Evolutionary conservation across 2,329 filamentous ascomycete genomes (phyloP).

Genomic region (Sporothrix sp.): DNA sequence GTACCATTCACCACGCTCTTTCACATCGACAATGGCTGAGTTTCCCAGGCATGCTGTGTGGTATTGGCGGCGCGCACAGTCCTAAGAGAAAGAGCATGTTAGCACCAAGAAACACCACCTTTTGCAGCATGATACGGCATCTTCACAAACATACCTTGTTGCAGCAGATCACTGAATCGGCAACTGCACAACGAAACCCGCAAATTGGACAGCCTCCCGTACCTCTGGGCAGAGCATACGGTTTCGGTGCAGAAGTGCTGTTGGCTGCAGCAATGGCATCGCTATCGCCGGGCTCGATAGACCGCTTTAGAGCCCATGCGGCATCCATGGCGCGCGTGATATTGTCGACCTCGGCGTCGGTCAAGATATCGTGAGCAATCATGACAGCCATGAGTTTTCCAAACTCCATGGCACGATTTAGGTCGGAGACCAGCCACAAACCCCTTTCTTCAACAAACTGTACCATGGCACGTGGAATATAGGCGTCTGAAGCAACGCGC

Average conservation of each 20-base stretch:
- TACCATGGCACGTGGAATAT: slow-evolving; percentile 42
- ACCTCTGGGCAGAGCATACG: not conserved
- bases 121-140: not conserved
- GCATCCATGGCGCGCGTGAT: slow-evolving; percentile 28
- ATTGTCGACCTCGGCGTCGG: slow-evolving; percentile 33
- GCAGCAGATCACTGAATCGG: slow-evolving; percentile 38
- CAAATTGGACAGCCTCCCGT: slow-evolving; percentile 36
- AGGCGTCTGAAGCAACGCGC: slow-evolving; percentile 41
- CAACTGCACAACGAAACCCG: slow-evolving; percentile 23
- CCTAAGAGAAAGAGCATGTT: slow-evolving; percentile 22
- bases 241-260: slow-evolving; percentile 2
- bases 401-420: slow-evolving; percentile 42
- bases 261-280: not conserved
- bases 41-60: slow-evolving; percentile 38
- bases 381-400: slow-evolving; percentile 45
- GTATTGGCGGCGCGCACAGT: slow-evolving; percentile 36
- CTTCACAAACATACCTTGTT: slow-evolving; percentile 32
- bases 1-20: slow-evolving; percentile 24
- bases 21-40: slow-evolving; percentile 28
- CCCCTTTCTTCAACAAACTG: slow-evolving; percentile 42
- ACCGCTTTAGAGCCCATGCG: slow-evolving; percentile 23
- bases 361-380: slow-evolving; percentile 38
- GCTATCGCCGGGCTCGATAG: slow-evolving; percentile 1
- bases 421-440: slow-evolving; percentile 40
- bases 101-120: not conserved